Evolutionary conservation across 805 yeast genomes (phyloP), one percentile per base, ranked within the genome.

Genomic region (Helenozyma baotianmanensis): DNA sequence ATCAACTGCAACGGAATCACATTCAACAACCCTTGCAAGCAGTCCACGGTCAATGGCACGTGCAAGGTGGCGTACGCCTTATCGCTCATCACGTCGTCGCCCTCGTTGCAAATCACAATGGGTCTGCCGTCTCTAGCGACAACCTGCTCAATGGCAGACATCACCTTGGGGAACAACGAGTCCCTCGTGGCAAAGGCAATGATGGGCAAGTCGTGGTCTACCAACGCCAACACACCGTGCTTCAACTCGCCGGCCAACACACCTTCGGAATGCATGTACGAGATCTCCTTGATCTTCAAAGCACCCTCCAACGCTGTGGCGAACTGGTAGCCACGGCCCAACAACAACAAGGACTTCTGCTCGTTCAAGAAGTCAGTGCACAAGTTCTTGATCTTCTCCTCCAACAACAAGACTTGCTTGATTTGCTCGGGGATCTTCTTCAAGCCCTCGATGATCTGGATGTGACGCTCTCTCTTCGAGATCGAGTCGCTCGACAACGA

Each of bases 241-340:
- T 92, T 92, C 65, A 92, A 78, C 67, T 92, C 99, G 61, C 98
- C 99, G 14, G 99, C 98, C 46, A 92, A 78, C 33, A 92, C 96
- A 70, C 98, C 99, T 69, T 92, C 99, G 14, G 97, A 87, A 62
- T 92, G 99, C 87, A 92, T 92, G 62, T 92, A 92, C 3, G 97
- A 90, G 43, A 92, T 92, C 64, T 92, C 99, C 68, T 92, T 92
- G 59, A 92, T 90, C 69, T 92, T 92, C 54, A 92, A 76, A 9
- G 99, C 98, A 58, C 98, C 98, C 68, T 92, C 99, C 52, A 92
- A 73, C 15, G 98, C 97, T 43, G 96, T 81, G 10, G 99, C 98
- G 61, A 74, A 82, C 68, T 92, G 98, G 67, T 85, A 89, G 33
- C 99, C 99, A 68, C 99, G 84, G 40, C 99, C 99, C 45, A 92